Percentiles rank a stretch among this genome's conserved stretches.
Conservation (phyloP, 2,329 filamentous ascomycete genomes). For the Aspergillus udagawae region DNA sequence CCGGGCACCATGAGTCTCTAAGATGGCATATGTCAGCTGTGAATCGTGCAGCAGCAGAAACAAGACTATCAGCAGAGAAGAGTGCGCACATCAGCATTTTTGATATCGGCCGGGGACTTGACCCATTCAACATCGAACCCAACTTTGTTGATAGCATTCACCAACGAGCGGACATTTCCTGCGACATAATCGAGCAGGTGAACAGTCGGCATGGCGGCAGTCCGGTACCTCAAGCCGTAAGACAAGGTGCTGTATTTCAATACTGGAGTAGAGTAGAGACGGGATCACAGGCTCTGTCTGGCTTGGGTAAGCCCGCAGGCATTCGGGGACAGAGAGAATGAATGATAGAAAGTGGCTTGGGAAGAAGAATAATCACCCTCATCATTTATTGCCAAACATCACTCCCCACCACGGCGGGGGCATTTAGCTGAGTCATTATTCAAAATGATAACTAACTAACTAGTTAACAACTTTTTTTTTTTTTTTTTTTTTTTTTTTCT, state of each 20-base stretch:
- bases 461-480: background rate
- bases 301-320: background rate
- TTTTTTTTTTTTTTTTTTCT: conserved; percentile 12
- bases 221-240: background rate
- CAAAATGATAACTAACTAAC: background rate
- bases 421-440: conserved; percentile 21
- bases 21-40: conserved; percentile 7
- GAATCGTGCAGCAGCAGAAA: background rate
- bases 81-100: conserved; percentile 69
- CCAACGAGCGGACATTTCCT: conserved; percentile 91
- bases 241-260: background rate
- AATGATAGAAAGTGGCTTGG: background rate
- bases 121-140: conserved; percentile 95
- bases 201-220: conserved; percentile 42
- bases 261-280: background rate
- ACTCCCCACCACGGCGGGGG: conserved; percentile 2
- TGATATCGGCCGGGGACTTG: conserved; percentile 75
- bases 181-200: conserved; percentile 78
- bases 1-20: conserved; percentile 93
- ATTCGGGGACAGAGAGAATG: conserved; percentile 2
- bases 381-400: background rate
- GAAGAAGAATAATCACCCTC: conserved; percentile 9
- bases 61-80: background rate
- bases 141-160: conserved; percentile 95
- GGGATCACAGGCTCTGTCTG: background rate